phyloP scores from a whole-genome alignment of 1,284 basidiomycete species.

The Ceratobasidium sp. region DNA sequence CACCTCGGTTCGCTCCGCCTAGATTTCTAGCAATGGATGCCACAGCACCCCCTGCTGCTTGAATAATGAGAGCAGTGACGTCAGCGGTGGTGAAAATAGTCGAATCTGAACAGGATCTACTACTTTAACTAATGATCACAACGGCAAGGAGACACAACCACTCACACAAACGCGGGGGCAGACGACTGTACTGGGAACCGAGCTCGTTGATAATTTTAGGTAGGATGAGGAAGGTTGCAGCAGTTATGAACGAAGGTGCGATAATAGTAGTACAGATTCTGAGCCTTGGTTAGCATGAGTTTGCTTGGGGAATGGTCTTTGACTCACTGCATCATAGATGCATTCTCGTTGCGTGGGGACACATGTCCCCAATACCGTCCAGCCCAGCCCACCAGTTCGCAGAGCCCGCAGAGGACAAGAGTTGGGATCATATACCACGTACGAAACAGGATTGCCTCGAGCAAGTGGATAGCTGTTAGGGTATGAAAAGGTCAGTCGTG shows the following conservation, averaged over 20 bases:
- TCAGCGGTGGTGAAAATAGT: constrained; percentile 58
- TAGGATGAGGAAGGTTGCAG: constrained; percentile 52
- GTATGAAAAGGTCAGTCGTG: neutral
- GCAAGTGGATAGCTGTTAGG: constrained; percentile 62
- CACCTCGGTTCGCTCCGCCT: constrained; percentile 46
- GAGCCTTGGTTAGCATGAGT: neutral
- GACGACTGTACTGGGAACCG: constrained; percentile 55
- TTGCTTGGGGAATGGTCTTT: neutral
- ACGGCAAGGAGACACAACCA: neutral
- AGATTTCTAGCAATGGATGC: constrained; percentile 49
- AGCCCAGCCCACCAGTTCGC: constrained; percentile 63
- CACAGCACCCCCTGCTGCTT: constrained; percentile 59
- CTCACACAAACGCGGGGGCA: constrained; percentile 53
- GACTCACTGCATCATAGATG: constrained; percentile 65
- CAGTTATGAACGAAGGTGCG: constrained; percentile 44
- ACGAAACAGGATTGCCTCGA: constrained; percentile 61
- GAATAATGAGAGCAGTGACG: constrained; percentile 58
- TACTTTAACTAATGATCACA: no score
- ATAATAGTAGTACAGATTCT: constrained; percentile 41
- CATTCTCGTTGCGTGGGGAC: constrained; percentile 49
- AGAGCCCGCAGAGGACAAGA: constrained; percentile 63
- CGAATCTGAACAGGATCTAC: constrained; percentile 51
- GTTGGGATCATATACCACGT: constrained; percentile 71
- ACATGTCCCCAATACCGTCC: constrained; percentile 51
- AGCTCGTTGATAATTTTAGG: constrained; percentile 56